These are phyloP conservation scores for Colletotrichum tabaci DNA, from an alignment of 2,329 filamentous ascomycete genomes.

Conservation along the genomic window DNA sequence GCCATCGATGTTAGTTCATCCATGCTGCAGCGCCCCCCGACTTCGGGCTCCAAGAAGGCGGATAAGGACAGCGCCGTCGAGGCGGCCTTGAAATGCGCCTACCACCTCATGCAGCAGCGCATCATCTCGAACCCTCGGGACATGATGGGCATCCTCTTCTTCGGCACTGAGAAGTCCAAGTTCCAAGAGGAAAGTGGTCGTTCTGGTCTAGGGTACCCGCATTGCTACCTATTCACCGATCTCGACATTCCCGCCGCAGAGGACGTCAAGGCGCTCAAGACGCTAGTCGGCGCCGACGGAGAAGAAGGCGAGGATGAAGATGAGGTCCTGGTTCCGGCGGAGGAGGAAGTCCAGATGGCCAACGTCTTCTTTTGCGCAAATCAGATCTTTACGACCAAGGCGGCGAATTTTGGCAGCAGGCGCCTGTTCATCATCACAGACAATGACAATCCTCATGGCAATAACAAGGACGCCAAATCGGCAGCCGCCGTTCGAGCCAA, in stretches of 20 bases:
- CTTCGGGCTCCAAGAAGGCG: slow-evolving; percentile 79
- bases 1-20: slow-evolving; percentile 92
- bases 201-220: slow-evolving; percentile 79
- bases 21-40: slow-evolving; percentile 81
- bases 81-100: slow-evolving; percentile 93
- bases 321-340: slow-evolving; percentile 78
- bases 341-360: slow-evolving; percentile 82
- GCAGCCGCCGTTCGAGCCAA: slow-evolving; percentile 90
- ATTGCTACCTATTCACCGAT: slow-evolving; percentile 93
- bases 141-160: slow-evolving; percentile 96
- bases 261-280: slow-evolving; percentile 86
- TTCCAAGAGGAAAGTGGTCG: slow-evolving; percentile 78
- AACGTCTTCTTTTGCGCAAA: slow-evolving; percentile 96
- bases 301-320: slow-evolving; percentile 83
- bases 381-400: slow-evolving; percentile 95
- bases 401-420: slow-evolving; percentile 92
- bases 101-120: slow-evolving; percentile 96
- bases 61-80: slow-evolving; percentile 83
- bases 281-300: slow-evolving; percentile 83
- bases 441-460: slow-evolving; percentile 86
- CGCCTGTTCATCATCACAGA: slow-evolving; percentile 97
- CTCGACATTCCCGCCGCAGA: slow-evolving; percentile 88
- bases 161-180: slow-evolving; percentile 88
- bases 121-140: slow-evolving; percentile 97
- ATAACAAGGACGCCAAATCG: slow-evolving; percentile 80